Evolutionary conservation across 2,329 filamentous ascomycete genomes (phyloP).

Genomic region (Ophiocordyceps sinensis): DNA sequence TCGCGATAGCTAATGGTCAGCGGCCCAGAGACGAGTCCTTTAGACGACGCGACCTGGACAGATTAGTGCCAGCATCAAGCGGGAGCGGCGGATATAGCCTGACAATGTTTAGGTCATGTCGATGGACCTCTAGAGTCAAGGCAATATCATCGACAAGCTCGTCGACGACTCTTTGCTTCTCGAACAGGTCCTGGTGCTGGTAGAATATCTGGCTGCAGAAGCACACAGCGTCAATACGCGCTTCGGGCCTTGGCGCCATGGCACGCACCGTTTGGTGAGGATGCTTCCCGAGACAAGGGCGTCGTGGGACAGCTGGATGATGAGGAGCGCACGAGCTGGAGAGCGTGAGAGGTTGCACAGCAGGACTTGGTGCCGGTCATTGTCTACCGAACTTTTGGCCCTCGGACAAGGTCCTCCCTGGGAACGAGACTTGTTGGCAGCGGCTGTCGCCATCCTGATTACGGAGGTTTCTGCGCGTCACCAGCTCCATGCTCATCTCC

Average conservation of each 20-base stretch:
- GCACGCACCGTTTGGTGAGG: constrained; percentile 44
- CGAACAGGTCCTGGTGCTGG: constrained; percentile 57
- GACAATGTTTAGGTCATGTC: constrained; percentile 58
- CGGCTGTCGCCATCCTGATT: constrained; percentile 2
- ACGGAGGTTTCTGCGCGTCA: constrained; percentile 7
- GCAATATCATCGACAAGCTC: constrained; percentile 61
- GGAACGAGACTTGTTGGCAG: constrained; percentile 23
- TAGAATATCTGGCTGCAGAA: constrained; percentile 58
- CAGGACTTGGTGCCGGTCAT: background rate
- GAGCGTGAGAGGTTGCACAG: background rate
- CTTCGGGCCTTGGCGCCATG: background rate
- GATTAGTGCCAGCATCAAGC: constrained; percentile 4
- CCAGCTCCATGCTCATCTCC: constrained; percentile 14
- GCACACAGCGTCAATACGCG: background rate
- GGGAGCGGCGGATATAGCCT: constrained; percentile 7
- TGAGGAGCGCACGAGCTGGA: constrained; percentile 39
- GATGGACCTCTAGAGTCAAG: constrained; percentile 48
- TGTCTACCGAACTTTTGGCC: constrained; percentile 37
- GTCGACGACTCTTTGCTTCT: constrained; percentile 54
- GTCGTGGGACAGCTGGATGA: constrained; percentile 45
- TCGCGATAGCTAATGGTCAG: constrained; percentile 31
- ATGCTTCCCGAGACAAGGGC: constrained; percentile 38
- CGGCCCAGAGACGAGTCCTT: constrained; percentile 53
- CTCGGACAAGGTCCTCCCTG: constrained; percentile 31
- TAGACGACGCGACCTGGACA: constrained; percentile 52